phyloP scores from a whole-genome alignment of 257 asterid genomes.

The Gardenia jasminoides region DNA sequence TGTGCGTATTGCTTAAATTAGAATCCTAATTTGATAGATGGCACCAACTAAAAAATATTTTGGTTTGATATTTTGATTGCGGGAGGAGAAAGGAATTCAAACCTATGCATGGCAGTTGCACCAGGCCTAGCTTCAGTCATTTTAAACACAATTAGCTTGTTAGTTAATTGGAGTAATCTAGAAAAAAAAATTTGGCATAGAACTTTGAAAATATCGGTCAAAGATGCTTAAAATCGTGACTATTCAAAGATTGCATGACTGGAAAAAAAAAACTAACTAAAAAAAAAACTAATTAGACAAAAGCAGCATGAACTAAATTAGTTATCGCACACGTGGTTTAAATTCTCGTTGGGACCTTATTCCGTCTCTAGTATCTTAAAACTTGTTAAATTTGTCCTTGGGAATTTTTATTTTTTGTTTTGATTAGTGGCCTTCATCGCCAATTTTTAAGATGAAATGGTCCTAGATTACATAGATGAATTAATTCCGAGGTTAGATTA shows the following conservation, averaged over 20 bases:
- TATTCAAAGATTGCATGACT: not conserved
- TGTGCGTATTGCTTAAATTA: not conserved
- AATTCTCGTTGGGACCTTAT: not conserved
- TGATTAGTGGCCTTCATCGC: too few relatives aligned
- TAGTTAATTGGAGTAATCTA: not conserved
- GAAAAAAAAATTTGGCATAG: not conserved
- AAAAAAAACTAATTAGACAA: too few relatives aligned
- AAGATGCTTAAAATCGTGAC: not conserved
- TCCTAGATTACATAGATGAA: too few relatives aligned
- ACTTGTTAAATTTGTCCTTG: not conserved
- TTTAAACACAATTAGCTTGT: not conserved
- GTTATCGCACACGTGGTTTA: not conserved
- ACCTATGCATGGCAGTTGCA: not conserved
- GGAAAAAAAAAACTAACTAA: too few relatives aligned
- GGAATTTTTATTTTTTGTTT: too few relatives aligned
- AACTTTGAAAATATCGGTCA: too few relatives aligned
- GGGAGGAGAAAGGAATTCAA: not conserved
- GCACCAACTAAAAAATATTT: not conserved
- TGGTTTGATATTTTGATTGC: too few relatives aligned
- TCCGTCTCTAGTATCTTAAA: too few relatives aligned
- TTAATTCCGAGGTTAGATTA: not conserved
- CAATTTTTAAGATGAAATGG: too few relatives aligned
- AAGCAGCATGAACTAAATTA: too few relatives aligned
- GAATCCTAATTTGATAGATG: not conserved
- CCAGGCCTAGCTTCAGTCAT: not conserved